phyloP scores from a whole-genome alignment of 208 protist genomes.

The Vickermania spadyakhi region DNA sequence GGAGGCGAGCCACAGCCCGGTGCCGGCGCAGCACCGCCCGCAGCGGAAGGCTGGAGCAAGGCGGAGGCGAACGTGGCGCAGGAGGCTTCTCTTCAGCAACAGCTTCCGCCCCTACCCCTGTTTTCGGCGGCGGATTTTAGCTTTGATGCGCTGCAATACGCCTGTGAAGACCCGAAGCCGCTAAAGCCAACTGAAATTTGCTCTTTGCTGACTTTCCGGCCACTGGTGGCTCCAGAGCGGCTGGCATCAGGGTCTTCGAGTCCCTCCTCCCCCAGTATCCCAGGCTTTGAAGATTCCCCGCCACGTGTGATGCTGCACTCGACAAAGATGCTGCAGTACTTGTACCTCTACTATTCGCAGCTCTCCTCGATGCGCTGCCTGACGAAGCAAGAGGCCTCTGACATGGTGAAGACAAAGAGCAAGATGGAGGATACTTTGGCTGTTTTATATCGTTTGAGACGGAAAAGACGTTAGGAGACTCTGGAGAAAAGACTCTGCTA shows the following conservation, averaged over 20 bases:
- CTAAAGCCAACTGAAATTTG: constrained; percentile 2
- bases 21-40: neutral
- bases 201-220: neutral
- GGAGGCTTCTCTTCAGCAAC: constrained; percentile 15
- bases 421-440: neutral
- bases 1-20: neutral
- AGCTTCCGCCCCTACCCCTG: constrained; percentile 34
- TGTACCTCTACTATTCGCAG: neutral
- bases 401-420: neutral
- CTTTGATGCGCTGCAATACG: constrained; percentile 49
- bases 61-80: neutral
- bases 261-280: constrained; percentile 9
- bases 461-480: too few relatives aligned
- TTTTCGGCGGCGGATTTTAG: constrained; percentile 56
- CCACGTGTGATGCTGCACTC: neutral
- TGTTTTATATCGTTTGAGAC: neutral
- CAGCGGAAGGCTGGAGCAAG: neutral
- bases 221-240: neutral
- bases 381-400: neutral
- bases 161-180: constrained; percentile 5
- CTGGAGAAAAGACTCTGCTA: too few relatives aligned
- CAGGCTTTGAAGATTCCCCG: neutral
- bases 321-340: neutral
- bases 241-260: constrained; percentile 1
- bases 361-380: neutral